These are phyloP conservation scores for Saccharum spontaneum DNA, from an alignment of 176 grass and related monocot genomes.

Conservation along the genomic window DNA sequence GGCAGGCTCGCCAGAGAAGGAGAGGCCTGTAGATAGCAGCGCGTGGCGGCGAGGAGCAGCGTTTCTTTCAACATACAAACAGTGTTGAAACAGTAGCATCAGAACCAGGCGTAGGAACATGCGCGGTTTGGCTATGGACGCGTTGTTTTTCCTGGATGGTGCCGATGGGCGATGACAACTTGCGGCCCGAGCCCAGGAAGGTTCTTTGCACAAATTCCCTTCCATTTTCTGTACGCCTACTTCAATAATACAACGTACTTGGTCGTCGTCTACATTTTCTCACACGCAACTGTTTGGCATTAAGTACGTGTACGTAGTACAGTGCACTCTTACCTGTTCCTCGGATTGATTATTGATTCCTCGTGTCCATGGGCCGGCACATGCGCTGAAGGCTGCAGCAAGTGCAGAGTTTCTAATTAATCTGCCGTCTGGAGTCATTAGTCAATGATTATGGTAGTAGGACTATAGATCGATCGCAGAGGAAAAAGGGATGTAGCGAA, in stretches of 20 bases:
- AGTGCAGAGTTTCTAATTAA: no score
- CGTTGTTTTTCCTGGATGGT: not conserved
- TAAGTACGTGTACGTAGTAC: not conserved
- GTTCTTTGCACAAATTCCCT: not conserved
- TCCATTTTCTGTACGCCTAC: not conserved
- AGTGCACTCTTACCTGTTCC: no score
- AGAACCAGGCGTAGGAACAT: not conserved
- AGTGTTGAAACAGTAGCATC: not conserved
- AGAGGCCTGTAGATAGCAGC: no score
- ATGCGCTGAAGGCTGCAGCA: not conserved
- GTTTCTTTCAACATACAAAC: no score
- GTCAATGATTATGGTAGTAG: conserved; percentile 17
- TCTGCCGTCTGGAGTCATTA: not conserved
- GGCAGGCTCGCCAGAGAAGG: no score
- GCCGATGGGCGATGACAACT: not conserved
- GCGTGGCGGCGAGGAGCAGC: no score
- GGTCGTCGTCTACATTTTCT: no score
- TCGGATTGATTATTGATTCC: not conserved
- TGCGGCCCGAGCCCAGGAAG: not conserved
- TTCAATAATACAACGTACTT: not conserved
- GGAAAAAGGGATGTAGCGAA: not conserved
- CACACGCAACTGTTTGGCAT: not conserved
- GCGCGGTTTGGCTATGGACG: not conserved
- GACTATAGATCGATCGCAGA: not conserved
- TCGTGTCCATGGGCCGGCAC: not conserved